Evolutionary conservation across 352 stramenopile genomes (phyloP).

Genomic region (Phytophthora megakarya): DNA sequence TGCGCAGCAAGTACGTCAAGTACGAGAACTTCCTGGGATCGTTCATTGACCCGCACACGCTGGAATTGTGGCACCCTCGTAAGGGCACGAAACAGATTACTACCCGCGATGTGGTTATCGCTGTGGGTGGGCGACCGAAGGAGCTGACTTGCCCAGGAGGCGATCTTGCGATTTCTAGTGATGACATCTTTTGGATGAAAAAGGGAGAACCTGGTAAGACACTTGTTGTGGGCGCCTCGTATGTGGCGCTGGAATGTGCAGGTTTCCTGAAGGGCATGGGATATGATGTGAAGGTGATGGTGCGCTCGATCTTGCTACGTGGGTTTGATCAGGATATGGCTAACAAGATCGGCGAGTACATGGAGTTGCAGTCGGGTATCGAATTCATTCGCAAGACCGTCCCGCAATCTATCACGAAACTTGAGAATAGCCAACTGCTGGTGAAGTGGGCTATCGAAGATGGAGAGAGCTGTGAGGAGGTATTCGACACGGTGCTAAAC

Average conservation of each 20-base stretch:
- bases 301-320: constrained; percentile 96
- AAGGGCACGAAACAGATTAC: constrained; percentile 93
- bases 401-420: constrained; percentile 93
- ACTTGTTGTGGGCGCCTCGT: constrained; percentile 96
- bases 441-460: constrained; percentile 81
- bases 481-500: constrained; percentile 97
- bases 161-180: constrained; percentile 94
- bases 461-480: constrained; percentile 67
- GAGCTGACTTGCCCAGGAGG: constrained; percentile 88
- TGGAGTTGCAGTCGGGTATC: constrained; percentile 90
- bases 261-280: constrained; percentile 96
- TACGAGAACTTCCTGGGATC: constrained; percentile 94
- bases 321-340: constrained; percentile 98
- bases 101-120: constrained; percentile 93
- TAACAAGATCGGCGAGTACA: constrained; percentile 92
- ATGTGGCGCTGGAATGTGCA: constrained; percentile 98
- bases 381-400: constrained; percentile 92
- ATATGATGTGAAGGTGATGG: constrained; percentile 96
- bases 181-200: constrained; percentile 87
- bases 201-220: constrained; percentile 94
- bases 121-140: constrained; percentile 93
- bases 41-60: constrained; percentile 93
- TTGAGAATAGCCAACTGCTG: constrained; percentile 79
- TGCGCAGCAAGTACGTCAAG: constrained; percentile 95
- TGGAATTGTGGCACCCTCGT: constrained; percentile 90